Evolutionary conservation across 768 basidiomycete genomes (phyloP).

Genomic region (Rhodotorula babjevae): DNA sequence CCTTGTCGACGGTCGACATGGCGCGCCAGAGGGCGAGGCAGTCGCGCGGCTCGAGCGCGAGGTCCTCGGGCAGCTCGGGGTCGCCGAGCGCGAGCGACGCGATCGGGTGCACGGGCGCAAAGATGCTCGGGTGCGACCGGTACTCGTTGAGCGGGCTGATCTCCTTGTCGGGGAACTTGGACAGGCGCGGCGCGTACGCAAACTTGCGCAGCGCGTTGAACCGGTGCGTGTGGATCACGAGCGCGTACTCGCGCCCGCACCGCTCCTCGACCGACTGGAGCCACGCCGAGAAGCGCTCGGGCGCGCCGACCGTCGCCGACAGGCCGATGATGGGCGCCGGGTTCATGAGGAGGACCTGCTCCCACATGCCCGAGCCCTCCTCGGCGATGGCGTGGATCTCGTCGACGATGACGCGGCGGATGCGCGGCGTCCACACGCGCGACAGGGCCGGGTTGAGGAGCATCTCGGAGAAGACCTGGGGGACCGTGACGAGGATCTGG

Average conservation of each 20-base stretch:
- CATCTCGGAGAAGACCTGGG: constrained; percentile 65
- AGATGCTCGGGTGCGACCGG: constrained; percentile 49
- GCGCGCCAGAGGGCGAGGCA: constrained; percentile 56
- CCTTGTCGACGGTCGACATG: constrained; percentile 43
- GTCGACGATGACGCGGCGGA: constrained; percentile 67
- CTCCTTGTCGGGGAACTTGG: constrained; percentile 23
- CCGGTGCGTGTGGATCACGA: constrained; percentile 61
- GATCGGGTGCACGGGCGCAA: constrained; percentile 63
- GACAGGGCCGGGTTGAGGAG: constrained; percentile 65
- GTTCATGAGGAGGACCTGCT: constrained; percentile 65
- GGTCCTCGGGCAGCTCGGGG: constrained; percentile 61
- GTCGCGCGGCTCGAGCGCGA: constrained; percentile 62
- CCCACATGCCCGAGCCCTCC: constrained; percentile 68
- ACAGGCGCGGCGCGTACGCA: constrained; percentile 51
- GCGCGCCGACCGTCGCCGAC: constrained; percentile 66
- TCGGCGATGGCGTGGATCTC: constrained; percentile 65
- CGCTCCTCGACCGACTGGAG: constrained; percentile 59
- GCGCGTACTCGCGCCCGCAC: constrained; percentile 59
- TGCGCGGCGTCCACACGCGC: constrained; percentile 58
- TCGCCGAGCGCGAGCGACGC: constrained; percentile 52
- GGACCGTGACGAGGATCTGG: constrained; percentile 70
- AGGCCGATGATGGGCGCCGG: constrained; percentile 66
- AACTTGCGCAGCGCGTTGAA: constrained; percentile 72
- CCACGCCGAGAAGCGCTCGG: constrained; percentile 64
- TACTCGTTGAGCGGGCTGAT: constrained; percentile 41